Evolutionary conservation across 257 asterid species (phyloP), one percentile per base, ranked within the genome.

Genomic region (Pogostemon cablin): DNA sequence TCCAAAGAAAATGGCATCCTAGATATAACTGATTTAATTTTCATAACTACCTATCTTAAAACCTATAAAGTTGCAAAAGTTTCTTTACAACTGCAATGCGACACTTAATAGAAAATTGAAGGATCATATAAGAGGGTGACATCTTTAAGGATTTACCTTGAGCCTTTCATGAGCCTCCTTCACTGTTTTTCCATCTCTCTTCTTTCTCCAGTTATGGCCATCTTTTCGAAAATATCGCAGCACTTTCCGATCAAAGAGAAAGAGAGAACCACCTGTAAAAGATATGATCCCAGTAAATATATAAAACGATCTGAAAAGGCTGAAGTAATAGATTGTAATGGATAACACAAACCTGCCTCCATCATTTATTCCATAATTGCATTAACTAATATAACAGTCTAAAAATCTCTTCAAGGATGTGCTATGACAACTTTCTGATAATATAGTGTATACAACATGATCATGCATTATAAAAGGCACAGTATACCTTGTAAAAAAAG

Each of bases 91-190:
- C 61, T 68, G 52, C 8, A 34, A 57, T 17, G 35, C 59, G 66
- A 75, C 32, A 32, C 48, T 46, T 25, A 44, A 62, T 43, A 67
- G 50, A 40, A 40, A 69, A 55, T 66, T 56, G 72, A 63, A 57
- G 42, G 71, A 75, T 59, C 37, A 61, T 53, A 44, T 48, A 73
- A 65, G 72, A 67, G 39, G 65, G 15, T 35, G 55, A 72, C 65
- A 52, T 69, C 54, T 57, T 17, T 50, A 53, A 52, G 48, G 42
- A 70, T 75, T 62, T 71, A 86, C 98, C 93, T 92, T 92, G 77
- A 92, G 97, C 83, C 90, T 90, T 85, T 92, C 98, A 63, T 92
- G 98, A 78, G 96, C 97, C 77, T 92, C 97, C 80, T 92, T 92
- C 79, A 88, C 93, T 54, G 98, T 92, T 80, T 88, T 92, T 9